Conservation (phyloP, 495 filamentous ascomycete genomes). For the Xylaria sp. region DNA sequence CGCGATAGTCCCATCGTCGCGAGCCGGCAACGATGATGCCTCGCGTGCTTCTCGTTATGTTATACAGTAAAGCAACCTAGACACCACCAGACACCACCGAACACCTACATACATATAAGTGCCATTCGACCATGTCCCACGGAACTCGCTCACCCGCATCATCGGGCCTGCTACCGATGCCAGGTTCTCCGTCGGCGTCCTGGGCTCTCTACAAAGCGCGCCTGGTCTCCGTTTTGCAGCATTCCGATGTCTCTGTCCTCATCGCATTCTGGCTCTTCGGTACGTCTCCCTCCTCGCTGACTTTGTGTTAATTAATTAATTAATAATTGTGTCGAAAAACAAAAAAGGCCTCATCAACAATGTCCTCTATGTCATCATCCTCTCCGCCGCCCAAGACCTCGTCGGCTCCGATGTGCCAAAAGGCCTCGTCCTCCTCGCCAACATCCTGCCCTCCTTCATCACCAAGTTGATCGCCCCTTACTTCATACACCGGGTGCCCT, state of each 20-base stretch:
- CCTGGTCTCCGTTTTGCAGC: constrained; percentile 66
- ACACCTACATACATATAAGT: no score
- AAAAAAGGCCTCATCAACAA: constrained; percentile 89
- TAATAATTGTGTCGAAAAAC: not conserved
- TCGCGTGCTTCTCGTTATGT: not conserved
- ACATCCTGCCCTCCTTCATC: constrained; percentile 86
- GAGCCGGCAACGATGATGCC: not conserved
- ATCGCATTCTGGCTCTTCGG: constrained; percentile 93
- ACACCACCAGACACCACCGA: no score
- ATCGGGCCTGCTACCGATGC: constrained; percentile 67
- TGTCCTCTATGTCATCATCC: constrained; percentile 95
- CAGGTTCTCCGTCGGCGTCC: constrained; percentile 75
- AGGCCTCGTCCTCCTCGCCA: constrained; percentile 88
- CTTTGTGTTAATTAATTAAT: no score
- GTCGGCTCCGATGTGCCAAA: constrained; percentile 87
- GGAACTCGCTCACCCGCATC: constrained; percentile 47
- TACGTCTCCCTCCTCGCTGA: constrained; percentile 58
- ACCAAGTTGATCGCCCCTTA: constrained; percentile 91
- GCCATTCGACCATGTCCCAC: not conserved
- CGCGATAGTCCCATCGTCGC: not conserved
- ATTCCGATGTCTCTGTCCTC: constrained; percentile 75
- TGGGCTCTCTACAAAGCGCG: constrained; percentile 74
- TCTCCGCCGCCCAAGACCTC: constrained; percentile 94
- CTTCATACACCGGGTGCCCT: constrained; percentile 88
- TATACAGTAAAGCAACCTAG: no score